phyloP scores from a whole-genome alignment of 352 stramenopile species.

The Pythium rishiriense region DNA sequence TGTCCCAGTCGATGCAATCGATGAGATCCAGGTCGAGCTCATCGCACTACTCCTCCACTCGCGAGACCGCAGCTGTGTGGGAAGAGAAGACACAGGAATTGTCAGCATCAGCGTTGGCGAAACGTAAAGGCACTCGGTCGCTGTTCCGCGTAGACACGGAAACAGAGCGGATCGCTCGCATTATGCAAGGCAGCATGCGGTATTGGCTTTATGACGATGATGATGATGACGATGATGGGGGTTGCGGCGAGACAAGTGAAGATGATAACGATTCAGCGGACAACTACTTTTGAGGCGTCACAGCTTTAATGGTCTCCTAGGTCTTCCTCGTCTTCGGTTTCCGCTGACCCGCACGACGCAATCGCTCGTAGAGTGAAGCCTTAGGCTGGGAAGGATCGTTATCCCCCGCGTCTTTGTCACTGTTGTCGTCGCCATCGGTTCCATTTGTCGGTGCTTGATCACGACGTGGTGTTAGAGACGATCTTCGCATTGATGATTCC shows the following conservation, averaged over 20 bases:
- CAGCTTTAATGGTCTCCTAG: constrained; percentile 12
- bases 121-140: background rate
- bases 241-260: constrained; percentile 26
- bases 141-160: constrained; percentile 50
- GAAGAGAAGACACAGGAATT: constrained; percentile 14
- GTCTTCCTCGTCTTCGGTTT: constrained; percentile 49
- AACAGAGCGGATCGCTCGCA: constrained; percentile 76
- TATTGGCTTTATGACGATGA: constrained; percentile 61
- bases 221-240: constrained; percentile 35
- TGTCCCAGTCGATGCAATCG: constrained; percentile 16
- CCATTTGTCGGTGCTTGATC: constrained; percentile 7
- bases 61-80: background rate
- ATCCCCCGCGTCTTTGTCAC: constrained; percentile 25
- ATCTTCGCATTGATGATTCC: constrained; percentile 11
- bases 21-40: constrained; percentile 12
- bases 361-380: constrained; percentile 80
- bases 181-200: constrained; percentile 72
- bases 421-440: constrained; percentile 15
- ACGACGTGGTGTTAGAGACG: background rate
- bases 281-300: constrained; percentile 26
- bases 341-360: constrained; percentile 54
- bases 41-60: background rate
- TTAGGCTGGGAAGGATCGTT: constrained; percentile 32
- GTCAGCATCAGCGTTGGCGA: constrained; percentile 15
- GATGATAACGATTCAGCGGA: constrained; percentile 7